A percentile compares a stretch with the other conserved stretches of the same genome.
These are phyloP conservation scores for Fusarium illudens DNA, from an alignment of 2,329 filamentous ascomycete species.

Conservation along the genomic window DNA sequence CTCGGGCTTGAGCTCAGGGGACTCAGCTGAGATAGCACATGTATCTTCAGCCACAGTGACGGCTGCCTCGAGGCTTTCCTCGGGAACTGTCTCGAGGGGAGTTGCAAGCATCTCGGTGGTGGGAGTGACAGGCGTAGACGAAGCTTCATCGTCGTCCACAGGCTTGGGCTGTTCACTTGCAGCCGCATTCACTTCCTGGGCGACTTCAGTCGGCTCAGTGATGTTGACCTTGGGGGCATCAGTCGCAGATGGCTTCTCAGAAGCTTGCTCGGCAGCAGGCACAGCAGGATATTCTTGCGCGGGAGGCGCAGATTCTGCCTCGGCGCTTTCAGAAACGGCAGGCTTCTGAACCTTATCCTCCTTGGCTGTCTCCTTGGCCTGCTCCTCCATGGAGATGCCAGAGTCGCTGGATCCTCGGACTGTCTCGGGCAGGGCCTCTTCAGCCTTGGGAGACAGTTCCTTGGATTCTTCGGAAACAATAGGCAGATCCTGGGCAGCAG, in stretches of 20 bases:
- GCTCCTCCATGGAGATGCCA: slow-evolving; percentile 33
- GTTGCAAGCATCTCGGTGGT: slow-evolving; percentile 12
- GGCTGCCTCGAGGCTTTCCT: slow-evolving; percentile 29
- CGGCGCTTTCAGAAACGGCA: slow-evolving; percentile 5
- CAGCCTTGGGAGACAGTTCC: background rate
- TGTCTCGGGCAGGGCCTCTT: background rate
- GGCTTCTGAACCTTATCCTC: slow-evolving; percentile 13
- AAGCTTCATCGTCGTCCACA: slow-evolving; percentile 3
- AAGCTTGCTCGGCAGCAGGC: background rate
- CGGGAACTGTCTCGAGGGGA: slow-evolving; percentile 35
- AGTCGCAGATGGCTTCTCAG: background rate
- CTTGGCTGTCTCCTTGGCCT: slow-evolving; percentile 27
- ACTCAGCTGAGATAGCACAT: slow-evolving; percentile 7
- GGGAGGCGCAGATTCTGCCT: background rate
- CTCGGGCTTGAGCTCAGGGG: background rate
- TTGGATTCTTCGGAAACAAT: background rate
- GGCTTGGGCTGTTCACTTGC: slow-evolving; percentile 8
- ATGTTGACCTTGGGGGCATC: slow-evolving; percentile 1
- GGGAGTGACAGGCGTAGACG: slow-evolving; percentile 1
- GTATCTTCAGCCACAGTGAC: slow-evolving; percentile 2
- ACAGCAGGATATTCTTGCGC: background rate
- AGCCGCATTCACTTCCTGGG: background rate
- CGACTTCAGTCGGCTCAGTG: background rate
- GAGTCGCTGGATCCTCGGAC: slow-evolving; percentile 33
- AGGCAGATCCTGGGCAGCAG: too few species aligned